These are phyloP conservation scores for Apophysomyces variabilis DNA, from an alignment of 371 early-diverging fungal genomes.

Conservation along the genomic window DNA sequence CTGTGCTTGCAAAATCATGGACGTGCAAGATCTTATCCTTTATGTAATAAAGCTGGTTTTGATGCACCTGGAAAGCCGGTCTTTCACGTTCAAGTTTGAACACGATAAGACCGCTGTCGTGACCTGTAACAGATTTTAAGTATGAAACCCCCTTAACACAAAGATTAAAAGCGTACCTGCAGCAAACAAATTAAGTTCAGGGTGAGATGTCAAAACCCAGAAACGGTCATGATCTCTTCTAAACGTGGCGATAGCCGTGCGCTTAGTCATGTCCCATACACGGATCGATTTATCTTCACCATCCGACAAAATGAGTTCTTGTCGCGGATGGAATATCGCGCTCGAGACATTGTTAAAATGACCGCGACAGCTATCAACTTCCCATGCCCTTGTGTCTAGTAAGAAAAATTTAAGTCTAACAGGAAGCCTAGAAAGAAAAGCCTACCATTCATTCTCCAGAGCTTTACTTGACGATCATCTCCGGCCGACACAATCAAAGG, in stretches of 20 bases:
- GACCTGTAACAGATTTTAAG: constrained; percentile 58
- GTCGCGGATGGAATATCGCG: constrained; percentile 91
- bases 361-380: constrained; percentile 97
- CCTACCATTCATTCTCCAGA: constrained; percentile 97
- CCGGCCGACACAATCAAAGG: constrained; percentile 96
- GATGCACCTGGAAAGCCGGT: constrained; percentile 86
- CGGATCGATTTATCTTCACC: constrained; percentile 98
- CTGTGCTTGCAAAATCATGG: constrained; percentile 77
- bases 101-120: constrained; percentile 97
- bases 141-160: background rate
- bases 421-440: background rate
- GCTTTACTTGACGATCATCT: constrained; percentile 98
- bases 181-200: constrained; percentile 94
- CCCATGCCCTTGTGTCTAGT: constrained; percentile 93
- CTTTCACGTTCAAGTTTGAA: constrained; percentile 97
- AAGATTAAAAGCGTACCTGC: constrained; percentile 65
- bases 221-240: constrained; percentile 96
- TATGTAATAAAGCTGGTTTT: constrained; percentile 82
- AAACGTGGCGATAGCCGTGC: constrained; percentile 91
- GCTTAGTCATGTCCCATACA: constrained; percentile 96
- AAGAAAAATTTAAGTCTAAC: background rate
- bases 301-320: constrained; percentile 91
- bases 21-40: constrained; percentile 83
- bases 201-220: constrained; percentile 97
- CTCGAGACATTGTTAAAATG: constrained; percentile 98